These are phyloP conservation scores for Codiaeum variegatum DNA, from an alignment of 441 rosid genomes.

Conservation along the genomic window DNA sequence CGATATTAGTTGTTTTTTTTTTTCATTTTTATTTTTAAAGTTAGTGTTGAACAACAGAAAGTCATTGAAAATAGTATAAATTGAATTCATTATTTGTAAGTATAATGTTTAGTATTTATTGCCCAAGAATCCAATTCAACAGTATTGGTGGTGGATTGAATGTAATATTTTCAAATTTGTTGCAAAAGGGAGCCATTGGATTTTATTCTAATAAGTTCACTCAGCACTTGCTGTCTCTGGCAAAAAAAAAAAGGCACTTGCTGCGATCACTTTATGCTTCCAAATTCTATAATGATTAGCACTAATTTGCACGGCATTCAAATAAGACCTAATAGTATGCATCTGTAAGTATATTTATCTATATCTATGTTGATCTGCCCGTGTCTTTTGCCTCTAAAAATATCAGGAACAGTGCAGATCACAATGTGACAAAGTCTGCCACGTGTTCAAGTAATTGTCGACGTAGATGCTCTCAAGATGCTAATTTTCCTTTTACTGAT, in stretches of 20 bases:
- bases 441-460: conserved; percentile 16
- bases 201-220: neutral
- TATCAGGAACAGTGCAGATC: conserved; percentile 33
- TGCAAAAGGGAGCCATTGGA: too few relatives aligned
- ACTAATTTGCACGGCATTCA: neutral
- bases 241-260: too few relatives aligned
- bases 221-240: neutral
- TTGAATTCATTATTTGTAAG: too few relatives aligned
- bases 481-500: conserved; percentile 20
- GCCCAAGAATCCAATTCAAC: too few relatives aligned
- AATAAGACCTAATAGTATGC: neutral
- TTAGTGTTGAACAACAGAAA: too few relatives aligned
- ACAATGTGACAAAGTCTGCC: conserved; percentile 16
- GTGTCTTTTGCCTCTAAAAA: neutral
- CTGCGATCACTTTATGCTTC: neutral
- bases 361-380: neutral
- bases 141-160: too few relatives aligned
- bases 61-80: too few relatives aligned
- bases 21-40: too few relatives aligned
- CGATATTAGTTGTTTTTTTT: too few relatives aligned
- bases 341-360: neutral
- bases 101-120: too few relatives aligned
- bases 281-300: neutral
- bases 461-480: conserved; percentile 16
- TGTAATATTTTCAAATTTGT: too few relatives aligned